Base-by-base conservation (phyloP, 192 early-diverging fungal genomes). In the Radiomyces spectabilis region DNA sequence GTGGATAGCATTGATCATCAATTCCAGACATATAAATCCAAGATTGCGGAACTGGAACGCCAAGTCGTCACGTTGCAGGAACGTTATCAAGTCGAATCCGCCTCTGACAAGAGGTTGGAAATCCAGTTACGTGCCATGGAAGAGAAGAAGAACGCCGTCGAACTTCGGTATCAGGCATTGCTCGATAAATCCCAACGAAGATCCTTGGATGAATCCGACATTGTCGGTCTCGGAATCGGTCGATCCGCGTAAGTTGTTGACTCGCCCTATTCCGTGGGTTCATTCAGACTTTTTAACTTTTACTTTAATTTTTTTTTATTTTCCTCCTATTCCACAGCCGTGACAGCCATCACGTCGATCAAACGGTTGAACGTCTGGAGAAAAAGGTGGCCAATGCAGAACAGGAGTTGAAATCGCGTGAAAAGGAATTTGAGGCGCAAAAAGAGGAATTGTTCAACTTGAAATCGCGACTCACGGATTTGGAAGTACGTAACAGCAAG, bases 1-100 rank as follows among this genome's bases (percentile, higher is more conserved):
- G 21, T 48, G 1, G 25, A 51, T 9, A 48, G 34, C 7, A 35
- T 71, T 2, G 75, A 70, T n/a, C 53, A 68, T 2, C 50, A 52
- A 3, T 51, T 70, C 0, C 54, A 66, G n/a, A 62, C 61, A 0
- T 67, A 42, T 38, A 61, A 65, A 3, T 47, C 56, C 0, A 63
- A 65, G 38, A 51, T 54, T 4, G 47, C 48, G 7, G 26, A 68
- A 24, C 46, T 77, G 1, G 71, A 71, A 22, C 66, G 60, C 18
- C 58, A 70, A 32, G 18, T 77, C 5, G 65, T 67, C n/a, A 37
- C 66, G 0, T 26, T 66, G 16, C 61, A 71, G 48, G 61, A 71
- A 10, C 57, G 61, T 22, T 29, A 55, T 27, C 52, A 52, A 1
- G 15, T 55, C 13, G 40, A 55, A 31, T 25, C 29, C 18, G 45